Evolutionary conservation across 176 grass and related monocot genomes (phyloP).

Genomic region (Hordeum vulgare): MorexV3_pseudomolecules_assembly NC_058519.1:638157125-638157624

Average conservation of each 20-base stretch:
- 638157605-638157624: not conserved
- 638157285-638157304: slow-evolving; percentile 26
- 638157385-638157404: slow-evolving; percentile 36
- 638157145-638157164: not conserved
- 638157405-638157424: slow-evolving; percentile 23
- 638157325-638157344: not conserved
- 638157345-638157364: not conserved
- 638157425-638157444: not conserved
- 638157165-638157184: not conserved
- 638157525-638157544: not conserved
- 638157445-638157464: not conserved
- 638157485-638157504: not conserved
- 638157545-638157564: not conserved
- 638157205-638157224: slow-evolving; percentile 80
- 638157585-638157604: not conserved
- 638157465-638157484: not conserved
- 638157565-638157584: not conserved
- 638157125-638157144: not conserved
- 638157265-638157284: slow-evolving; percentile 90
- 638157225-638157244: slow-evolving; percentile 89
- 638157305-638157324: not conserved
- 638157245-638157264: slow-evolving; percentile 90
- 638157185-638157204: slow-evolving; percentile 89
- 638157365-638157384: not conserved
- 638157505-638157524: not conserved